phyloP scores from a whole-genome alignment of 176 grass and related monocot genomes.

The Miscanthus lutarioriparius region DNA sequence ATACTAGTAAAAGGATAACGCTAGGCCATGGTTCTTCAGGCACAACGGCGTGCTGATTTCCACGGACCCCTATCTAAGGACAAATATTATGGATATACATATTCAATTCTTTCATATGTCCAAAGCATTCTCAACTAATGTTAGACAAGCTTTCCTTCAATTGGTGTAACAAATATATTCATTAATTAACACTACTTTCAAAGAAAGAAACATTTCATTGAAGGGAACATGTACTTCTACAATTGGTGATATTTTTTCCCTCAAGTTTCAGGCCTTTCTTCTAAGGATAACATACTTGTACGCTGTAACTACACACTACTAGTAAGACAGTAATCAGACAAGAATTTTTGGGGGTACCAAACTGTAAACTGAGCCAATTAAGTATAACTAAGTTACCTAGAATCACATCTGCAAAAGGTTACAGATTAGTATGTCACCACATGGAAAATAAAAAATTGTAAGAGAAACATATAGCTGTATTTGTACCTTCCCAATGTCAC shows the following conservation, averaged over 20 bases:
- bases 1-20: too few relatives aligned
- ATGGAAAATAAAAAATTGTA: background rate
- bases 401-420: background rate
- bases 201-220: background rate
- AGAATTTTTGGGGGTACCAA: background rate
- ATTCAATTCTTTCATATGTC: background rate
- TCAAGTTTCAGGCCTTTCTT: background rate
- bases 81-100: background rate
- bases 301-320: background rate
- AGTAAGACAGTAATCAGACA: background rate
- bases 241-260: background rate
- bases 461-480: background rate
- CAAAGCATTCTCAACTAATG: background rate
- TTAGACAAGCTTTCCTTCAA: background rate
- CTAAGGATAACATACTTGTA: background rate
- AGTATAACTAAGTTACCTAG: background rate
- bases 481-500: constrained; percentile 84
- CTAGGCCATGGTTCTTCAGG: too few relatives aligned
- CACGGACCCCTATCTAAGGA: background rate
- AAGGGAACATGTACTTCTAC: background rate
- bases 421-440: background rate
- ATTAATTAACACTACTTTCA: background rate
- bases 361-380: background rate
- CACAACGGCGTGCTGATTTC: too few relatives aligned
- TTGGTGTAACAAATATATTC: background rate